These are phyloP conservation scores for Wickerhamiella lipophila DNA, from an alignment of 805 yeast species.

Conservation along the genomic window DNA sequence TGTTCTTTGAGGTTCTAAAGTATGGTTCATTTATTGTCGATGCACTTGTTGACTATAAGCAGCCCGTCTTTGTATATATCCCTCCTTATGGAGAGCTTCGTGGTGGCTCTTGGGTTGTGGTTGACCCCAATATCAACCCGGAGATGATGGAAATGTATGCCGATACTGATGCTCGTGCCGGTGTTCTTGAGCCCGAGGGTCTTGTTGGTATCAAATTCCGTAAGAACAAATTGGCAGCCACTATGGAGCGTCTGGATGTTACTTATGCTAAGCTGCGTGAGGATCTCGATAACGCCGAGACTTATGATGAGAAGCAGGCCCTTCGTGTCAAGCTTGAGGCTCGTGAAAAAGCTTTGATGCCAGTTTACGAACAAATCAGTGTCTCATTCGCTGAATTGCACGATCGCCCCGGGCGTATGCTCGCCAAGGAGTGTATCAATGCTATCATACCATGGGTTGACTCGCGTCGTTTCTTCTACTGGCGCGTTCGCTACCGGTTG, in stretches of 20 bases:
- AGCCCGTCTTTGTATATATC: slow-evolving; percentile 91
- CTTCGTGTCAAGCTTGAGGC: slow-evolving; percentile 53
- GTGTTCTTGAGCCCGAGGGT: slow-evolving; percentile 98
- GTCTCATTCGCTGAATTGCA: slow-evolving; percentile 97
- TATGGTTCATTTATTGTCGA: slow-evolving; percentile 96
- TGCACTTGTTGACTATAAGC: slow-evolving; percentile 88
- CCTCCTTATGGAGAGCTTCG: slow-evolving; percentile 98
- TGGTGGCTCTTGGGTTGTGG: slow-evolving; percentile 99
- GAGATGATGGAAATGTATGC: slow-evolving; percentile 99
- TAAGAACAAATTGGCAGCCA: slow-evolving; percentile 78
- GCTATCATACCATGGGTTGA: slow-evolving; percentile 76
- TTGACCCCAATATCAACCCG: slow-evolving; percentile 91
- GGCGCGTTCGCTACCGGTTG: slow-evolving; percentile 94
- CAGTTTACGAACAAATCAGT: slow-evolving; percentile 82
- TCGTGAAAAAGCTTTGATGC: slow-evolving; percentile 70
- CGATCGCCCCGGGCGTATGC: slow-evolving; percentile 95
- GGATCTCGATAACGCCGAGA: slow-evolving; percentile 38
- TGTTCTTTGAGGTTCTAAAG: slow-evolving; percentile 96
- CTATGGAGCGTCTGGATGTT: slow-evolving; percentile 81
- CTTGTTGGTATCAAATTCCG: slow-evolving; percentile 98
- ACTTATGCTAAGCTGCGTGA: slow-evolving; percentile 51
- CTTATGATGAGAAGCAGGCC: slow-evolving; percentile 53
- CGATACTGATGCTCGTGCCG: slow-evolving; percentile 88
- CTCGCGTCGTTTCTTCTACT: slow-evolving; percentile 93
- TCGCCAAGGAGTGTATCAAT: slow-evolving; percentile 82